Base-by-base conservation (phyloP, 2,329 filamentous ascomycete species). In the Aureobasidium leucospermi region DNA sequence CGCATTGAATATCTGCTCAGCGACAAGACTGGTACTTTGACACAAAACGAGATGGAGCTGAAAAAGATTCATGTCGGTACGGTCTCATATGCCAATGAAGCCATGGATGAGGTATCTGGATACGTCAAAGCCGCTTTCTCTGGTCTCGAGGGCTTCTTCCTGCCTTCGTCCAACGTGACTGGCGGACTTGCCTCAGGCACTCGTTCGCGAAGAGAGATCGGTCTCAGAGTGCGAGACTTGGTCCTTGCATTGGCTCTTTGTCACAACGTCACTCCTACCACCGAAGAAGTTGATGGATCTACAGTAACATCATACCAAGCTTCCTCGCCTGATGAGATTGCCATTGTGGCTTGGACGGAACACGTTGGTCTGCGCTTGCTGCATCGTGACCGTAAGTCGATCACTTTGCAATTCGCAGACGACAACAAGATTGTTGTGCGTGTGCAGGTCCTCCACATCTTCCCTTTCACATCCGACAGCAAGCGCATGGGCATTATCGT, bases 401-500 rank as follows among this genome's bases (percentile, higher is more conserved):
- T 99, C 79, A 79, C 85, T 3, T 80, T 99, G 2, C 87, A 92
- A 68, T 93, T 87, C 4, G 84, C 87, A 1, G 85, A 87, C 58
- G 88, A 84, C 3, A 86, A 87, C 19, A 83, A 86, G 53, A 77
- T 84, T 0, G 88, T 94, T 3, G 90, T 99, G 29, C 86, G 86
- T 28, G 93, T 96, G 29, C 85, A 87, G 59, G 95, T 99, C 51
- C 80, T 97, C 4, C 93, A 97, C 46, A 85, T 97, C 2, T 99
- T 99, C 67, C 95, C 95, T 0, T 99, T 99, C 71, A 99, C 94
- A 0, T 96, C 92, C 0, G 94, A 97, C 65, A 93, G 93, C 65
- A 99, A 99, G 75, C 85, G 94, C 56, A 99, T 99, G 94, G 94
- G 95, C 9, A 93, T 99, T 61, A 87, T 99, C 62, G 90, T 96